Conservation (phyloP, 106 monocot genomes). For the Dendrobium officinale region DNA sequence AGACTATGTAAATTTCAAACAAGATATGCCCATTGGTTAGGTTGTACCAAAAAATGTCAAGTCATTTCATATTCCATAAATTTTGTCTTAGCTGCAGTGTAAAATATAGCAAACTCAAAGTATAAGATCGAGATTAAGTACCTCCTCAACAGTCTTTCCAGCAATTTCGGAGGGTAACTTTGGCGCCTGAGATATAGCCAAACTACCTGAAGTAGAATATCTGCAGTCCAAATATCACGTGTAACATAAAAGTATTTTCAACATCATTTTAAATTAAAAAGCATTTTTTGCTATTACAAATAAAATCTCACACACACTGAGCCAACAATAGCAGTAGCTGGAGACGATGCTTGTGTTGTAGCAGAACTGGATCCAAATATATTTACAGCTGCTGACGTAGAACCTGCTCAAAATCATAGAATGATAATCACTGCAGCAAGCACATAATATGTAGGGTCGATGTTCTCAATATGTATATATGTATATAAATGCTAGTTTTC, state of each 20-base stretch:
- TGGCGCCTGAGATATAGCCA: conserved; percentile 32
- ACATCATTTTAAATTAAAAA: not conserved
- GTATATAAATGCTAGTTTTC: not conserved
- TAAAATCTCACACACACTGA: not conserved
- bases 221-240: not conserved
- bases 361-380: conserved; percentile 6
- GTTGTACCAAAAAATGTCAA: not conserved
- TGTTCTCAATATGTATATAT: conserved; percentile 2
- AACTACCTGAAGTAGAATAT: conserved; percentile 16
- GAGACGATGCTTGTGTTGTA: conserved; percentile 7
- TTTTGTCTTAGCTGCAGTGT: not conserved
- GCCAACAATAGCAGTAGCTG: conserved; percentile 16
- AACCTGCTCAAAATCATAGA: conserved; percentile 5
- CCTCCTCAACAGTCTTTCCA: conserved; percentile 92
- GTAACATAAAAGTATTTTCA: not conserved
- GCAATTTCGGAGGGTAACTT: conserved; percentile 80
- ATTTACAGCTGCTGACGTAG: conserved; percentile 7
- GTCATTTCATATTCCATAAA: not conserved
- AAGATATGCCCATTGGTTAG: not conserved
- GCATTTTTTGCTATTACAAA: not conserved
- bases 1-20: not conserved
- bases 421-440: not conserved
- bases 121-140: conserved; percentile 13
- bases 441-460: not conserved
- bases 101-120: not conserved